A percentile compares a stretch with the other conserved stretches of the same genome.
These are phyloP conservation scores for Hypoxylon rickii DNA, from an alignment of 495 filamentous ascomycete species.

Conservation along the genomic window DNA sequence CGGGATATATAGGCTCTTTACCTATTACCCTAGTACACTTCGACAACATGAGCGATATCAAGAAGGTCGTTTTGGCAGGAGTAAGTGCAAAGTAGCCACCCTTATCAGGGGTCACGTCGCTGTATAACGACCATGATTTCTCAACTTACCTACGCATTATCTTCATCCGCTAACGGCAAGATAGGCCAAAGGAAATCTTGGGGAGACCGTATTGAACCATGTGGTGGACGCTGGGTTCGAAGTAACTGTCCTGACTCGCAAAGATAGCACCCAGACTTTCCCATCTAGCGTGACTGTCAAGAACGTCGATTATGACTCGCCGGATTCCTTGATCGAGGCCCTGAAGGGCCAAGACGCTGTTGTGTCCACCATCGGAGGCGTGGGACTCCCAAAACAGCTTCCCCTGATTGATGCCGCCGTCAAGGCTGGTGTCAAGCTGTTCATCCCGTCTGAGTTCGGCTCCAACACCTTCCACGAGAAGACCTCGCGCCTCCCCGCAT, in stretches of 20 bases:
- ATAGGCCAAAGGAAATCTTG: slow-evolving; percentile 61
- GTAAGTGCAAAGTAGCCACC: slow-evolving; percentile 29
- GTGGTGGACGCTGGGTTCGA: slow-evolving; percentile 58
- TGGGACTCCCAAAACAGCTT: slow-evolving; percentile 43
- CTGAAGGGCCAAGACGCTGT: slow-evolving; percentile 59
- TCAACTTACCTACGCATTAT: neutral
- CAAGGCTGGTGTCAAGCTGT: slow-evolving; percentile 57
- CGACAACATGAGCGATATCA: slow-evolving; percentile 44
- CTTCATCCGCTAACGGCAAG: neutral
- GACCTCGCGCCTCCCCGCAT: slow-evolving; percentile 39
- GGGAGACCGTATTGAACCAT: slow-evolving; percentile 53
- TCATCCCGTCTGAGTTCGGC: slow-evolving; percentile 66
- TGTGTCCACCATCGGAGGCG: slow-evolving; percentile 50
- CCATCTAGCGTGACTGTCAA: slow-evolving; percentile 44
- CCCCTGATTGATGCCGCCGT: slow-evolving; percentile 61
- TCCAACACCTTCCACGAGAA: slow-evolving; percentile 34
- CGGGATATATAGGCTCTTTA: neutral
- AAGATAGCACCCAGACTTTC: slow-evolving; percentile 42
- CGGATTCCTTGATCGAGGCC: slow-evolving; percentile 51
- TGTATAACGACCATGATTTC: too few relatives aligned
- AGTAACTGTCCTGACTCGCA: slow-evolving; percentile 59
- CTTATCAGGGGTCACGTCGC: too few relatives aligned
- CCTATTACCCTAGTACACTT: neutral
- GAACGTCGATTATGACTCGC: slow-evolving; percentile 55
- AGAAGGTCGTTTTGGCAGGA: slow-evolving; percentile 48